Percentiles rank a stretch among this genome's conserved stretches.
phyloP scores from a whole-genome alignment of 768 basidiomycete genomes.

The Boletus patriciae region DNA sequence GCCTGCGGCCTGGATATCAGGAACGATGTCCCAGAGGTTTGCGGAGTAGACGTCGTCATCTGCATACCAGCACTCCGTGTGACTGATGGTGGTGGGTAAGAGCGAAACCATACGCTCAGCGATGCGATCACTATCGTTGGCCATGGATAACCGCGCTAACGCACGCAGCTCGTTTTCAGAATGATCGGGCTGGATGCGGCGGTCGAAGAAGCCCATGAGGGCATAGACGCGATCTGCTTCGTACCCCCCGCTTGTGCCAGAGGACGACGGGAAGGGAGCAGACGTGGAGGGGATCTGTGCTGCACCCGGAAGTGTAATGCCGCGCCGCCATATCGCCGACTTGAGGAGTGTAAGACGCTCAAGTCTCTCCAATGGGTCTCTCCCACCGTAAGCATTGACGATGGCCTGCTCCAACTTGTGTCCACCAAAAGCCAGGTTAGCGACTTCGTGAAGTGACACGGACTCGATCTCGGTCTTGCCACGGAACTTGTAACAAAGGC shows the following conservation, averaged over 20 bases:
- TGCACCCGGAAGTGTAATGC: background rate
- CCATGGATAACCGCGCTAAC: conserved; percentile 22
- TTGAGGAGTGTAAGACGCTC: conserved; percentile 19
- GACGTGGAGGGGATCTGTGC: background rate
- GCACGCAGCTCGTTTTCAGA: conserved; percentile 16
- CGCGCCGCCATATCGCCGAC: conserved; percentile 20
- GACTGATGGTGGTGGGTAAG: conserved; percentile 5
- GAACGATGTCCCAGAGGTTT: conserved; percentile 20
- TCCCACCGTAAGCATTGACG: conserved; percentile 20
- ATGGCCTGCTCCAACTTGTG: conserved; percentile 12
- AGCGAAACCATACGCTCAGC: conserved; percentile 25
- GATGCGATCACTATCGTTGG: conserved; percentile 24
- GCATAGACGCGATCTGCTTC: conserved; percentile 21
- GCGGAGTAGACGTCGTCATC: conserved; percentile 17
- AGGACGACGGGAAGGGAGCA: too few species aligned
- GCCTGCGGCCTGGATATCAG: conserved; percentile 21
- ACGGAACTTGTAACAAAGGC: too few species aligned
- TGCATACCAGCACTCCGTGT: conserved; percentile 17
- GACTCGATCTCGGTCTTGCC: background rate
- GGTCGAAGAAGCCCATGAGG: conserved; percentile 26
- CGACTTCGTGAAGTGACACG: conserved; percentile 4
- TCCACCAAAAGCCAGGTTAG: conserved; percentile 16
- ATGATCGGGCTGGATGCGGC: conserved; percentile 16
- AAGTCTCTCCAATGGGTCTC: conserved; percentile 19
- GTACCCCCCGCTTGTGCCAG: background rate